Percentiles rank a stretch among this genome's conserved stretches.
Conservation (phyloP, 2,329 filamentous ascomycete species). For the Chaetomiaceae sp. region DNA sequence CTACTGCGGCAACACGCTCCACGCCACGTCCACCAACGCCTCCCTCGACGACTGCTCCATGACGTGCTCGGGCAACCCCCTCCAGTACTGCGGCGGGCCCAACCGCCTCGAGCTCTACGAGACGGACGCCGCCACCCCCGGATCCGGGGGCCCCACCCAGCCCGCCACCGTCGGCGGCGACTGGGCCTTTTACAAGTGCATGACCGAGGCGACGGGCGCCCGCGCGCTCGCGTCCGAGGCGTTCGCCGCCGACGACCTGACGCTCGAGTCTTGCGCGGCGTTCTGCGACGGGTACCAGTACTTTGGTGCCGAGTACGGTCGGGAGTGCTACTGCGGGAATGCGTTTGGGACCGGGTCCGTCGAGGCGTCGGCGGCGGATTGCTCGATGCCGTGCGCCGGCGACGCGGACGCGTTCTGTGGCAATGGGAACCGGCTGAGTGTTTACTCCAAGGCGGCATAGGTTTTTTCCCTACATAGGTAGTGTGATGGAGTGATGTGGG, state of each 20-base stretch:
- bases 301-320: slow-evolving; percentile 38
- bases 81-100: slow-evolving; percentile 36
- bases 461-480: no score
- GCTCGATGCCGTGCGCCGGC: slow-evolving; percentile 40
- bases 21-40: slow-evolving; percentile 29
- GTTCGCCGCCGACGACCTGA: slow-evolving; percentile 34
- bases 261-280: slow-evolving; percentile 36
- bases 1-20: slow-evolving; percentile 45
- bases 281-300: slow-evolving; percentile 35
- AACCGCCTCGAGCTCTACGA: slow-evolving; percentile 32
- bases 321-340: slow-evolving; percentile 41
- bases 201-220: slow-evolving; percentile 34
- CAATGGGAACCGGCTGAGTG: slow-evolving; percentile 36
- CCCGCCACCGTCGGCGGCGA: slow-evolving; percentile 29
- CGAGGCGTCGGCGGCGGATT: slow-evolving; percentile 33
- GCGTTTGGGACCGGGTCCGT: slow-evolving; percentile 30
- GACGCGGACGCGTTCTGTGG: slow-evolving; percentile 38
- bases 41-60: slow-evolving; percentile 34
- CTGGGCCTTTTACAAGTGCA: slow-evolving; percentile 37
- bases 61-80: slow-evolving; percentile 33
- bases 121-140: slow-evolving; percentile 17
- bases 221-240: slow-evolving; percentile 34
- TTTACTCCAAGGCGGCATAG: slow-evolving; percentile 20
- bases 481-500: no score
- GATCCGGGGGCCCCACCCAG: slow-evolving; percentile 25